Evolutionary conservation across 2,329 filamentous ascomycete species (phyloP).

Genomic region (Ophiostoma quercus): DNA sequence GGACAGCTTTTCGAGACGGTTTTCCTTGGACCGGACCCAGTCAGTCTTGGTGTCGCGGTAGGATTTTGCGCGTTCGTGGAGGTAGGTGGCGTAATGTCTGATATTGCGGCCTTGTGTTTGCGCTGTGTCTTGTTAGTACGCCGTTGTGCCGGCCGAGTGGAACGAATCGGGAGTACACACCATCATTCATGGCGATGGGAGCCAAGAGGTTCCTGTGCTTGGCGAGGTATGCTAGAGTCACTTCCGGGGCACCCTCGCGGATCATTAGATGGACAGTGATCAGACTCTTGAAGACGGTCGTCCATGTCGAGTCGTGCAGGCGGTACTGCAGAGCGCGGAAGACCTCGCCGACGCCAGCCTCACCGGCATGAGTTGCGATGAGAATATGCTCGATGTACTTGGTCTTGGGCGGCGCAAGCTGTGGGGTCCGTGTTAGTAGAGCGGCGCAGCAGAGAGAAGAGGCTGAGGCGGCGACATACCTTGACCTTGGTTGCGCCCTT

Average conservation of each 20-base stretch:
- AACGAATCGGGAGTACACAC: conserved; percentile 46
- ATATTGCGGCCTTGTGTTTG: conserved; percentile 96
- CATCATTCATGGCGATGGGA: conserved; percentile 87
- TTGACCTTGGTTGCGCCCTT: conserved; percentile 99
- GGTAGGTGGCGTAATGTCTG: conserved; percentile 81
- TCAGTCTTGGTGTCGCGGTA: conserved; percentile 82
- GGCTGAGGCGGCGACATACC: conserved; percentile 45
- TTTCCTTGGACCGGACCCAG: conserved; percentile 79
- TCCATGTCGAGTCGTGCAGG: conserved; percentile 95
- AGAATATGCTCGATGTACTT: conserved; percentile 99
- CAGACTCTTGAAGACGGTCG: conserved; percentile 96
- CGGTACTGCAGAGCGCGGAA: conserved; percentile 87
- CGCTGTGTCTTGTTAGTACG: conserved; percentile 46
- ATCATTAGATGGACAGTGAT: conserved; percentile 98
- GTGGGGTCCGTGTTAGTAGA: background rate
- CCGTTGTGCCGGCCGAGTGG: background rate
- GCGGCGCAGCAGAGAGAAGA: background rate
- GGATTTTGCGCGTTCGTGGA: conserved; percentile 73
- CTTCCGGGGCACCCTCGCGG: conserved; percentile 83
- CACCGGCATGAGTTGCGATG: conserved; percentile 87
- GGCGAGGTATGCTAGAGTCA: conserved; percentile 78
- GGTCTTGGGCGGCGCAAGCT: conserved; percentile 94
- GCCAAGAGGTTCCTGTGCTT: conserved; percentile 77
- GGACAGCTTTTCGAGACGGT: conserved; percentile 74
- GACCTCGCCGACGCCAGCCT: conserved; percentile 91